Conservation (phyloP, 495 filamentous ascomycete genomes). For the Penicillium antarcticum region DNA sequence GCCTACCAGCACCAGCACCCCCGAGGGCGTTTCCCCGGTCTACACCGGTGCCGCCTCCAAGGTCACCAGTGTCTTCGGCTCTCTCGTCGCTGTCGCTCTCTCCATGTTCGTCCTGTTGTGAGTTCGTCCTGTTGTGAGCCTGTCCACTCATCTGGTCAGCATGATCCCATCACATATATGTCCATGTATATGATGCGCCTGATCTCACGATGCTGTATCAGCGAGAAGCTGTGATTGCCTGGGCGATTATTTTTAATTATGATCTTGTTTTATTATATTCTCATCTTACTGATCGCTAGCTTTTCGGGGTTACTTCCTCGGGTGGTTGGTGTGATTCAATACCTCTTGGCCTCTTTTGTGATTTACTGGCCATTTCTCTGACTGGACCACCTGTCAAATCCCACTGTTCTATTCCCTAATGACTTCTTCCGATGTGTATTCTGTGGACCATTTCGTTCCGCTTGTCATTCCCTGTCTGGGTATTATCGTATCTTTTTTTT, state of each 20-base stretch:
- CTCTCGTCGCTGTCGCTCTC: slow-evolving; percentile 7
- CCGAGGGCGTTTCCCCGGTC: slow-evolving; percentile 17
- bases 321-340: neutral
- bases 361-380: slow-evolving; percentile 4
- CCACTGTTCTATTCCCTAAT: neutral
- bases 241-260: neutral
- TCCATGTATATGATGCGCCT: neutral
- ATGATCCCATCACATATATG: slow-evolving; percentile 2
- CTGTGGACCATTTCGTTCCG: neutral
- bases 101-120: slow-evolving; percentile 11
- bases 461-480: neutral
- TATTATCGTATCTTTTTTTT: no score
- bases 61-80: neutral
- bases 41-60: slow-evolving; percentile 26
- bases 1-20: slow-evolving; percentile 19
- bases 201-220: slow-evolving; percentile 11
- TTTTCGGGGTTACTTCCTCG: no score
- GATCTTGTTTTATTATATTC: slow-evolving; percentile 5
- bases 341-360: slow-evolving; percentile 6
- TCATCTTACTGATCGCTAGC: neutral
- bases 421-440: neutral
- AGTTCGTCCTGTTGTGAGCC: slow-evolving; percentile 3
- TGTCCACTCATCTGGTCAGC: neutral
- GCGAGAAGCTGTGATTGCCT: neutral
- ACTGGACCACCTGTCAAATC: neutral